These are phyloP conservation scores for Paramecium bursaria DNA, from an alignment of 73 alveolate species.

Conservation along the genomic window DNA sequence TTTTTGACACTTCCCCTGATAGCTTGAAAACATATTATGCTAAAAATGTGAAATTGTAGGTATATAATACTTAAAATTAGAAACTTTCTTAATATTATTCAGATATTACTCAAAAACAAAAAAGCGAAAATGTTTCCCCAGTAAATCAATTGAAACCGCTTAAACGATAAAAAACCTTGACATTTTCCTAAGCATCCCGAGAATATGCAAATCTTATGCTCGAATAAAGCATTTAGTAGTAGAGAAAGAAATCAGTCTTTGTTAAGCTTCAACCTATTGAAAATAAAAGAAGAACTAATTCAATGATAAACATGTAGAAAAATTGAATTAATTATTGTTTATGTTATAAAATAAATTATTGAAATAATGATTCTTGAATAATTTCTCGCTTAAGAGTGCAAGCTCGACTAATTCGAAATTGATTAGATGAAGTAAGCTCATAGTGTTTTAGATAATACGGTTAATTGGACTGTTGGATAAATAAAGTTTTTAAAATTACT, in stretches of 20 bases:
- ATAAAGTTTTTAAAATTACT: no score
- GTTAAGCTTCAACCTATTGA: constrained; percentile 19
- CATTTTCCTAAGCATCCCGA: constrained; percentile 30
- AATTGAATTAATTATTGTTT: no score
- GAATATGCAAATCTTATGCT: constrained; percentile 45
- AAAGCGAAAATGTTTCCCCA: not conserved
- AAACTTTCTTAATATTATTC: constrained; percentile 36
- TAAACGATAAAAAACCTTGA: constrained; percentile 27
- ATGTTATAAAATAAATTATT: no score
- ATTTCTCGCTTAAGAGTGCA: no score
- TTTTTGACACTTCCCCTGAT: not conserved
- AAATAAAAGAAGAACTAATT: constrained; percentile 28
- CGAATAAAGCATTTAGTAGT: not conserved
- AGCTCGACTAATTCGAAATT: no score
- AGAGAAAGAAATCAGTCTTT: not conserved
- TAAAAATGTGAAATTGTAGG: constrained; percentile 23
- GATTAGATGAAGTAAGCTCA: no score
- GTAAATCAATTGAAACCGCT: constrained; percentile 8
- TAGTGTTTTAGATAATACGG: no score
- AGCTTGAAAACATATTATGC: constrained; percentile 16
- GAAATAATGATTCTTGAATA: no score
- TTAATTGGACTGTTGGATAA: no score
- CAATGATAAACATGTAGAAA: no score
- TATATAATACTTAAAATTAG: not conserved
- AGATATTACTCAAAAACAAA: not conserved